A percentile compares a stretch with the other conserved stretches of the same genome.
Evolutionary conservation across 192 early-diverging fungal species (phyloP).

Genomic region (Dispira parvispora): DNA sequence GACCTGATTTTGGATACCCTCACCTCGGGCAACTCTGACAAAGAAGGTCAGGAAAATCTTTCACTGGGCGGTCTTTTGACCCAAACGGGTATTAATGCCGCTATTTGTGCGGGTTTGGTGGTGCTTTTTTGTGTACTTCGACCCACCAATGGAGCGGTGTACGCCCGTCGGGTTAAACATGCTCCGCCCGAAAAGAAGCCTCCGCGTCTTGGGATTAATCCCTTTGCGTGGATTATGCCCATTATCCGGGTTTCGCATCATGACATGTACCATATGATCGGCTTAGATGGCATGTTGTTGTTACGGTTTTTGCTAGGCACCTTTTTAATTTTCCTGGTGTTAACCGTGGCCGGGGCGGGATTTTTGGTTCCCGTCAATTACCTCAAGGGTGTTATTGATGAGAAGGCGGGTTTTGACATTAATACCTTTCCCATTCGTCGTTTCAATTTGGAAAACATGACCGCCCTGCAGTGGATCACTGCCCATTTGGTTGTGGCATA

Average conservation of each 20-base stretch:
- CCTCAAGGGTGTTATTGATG: slow-evolving; percentile 32
- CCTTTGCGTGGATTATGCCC: slow-evolving; percentile 45
- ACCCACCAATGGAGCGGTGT: slow-evolving; percentile 34
- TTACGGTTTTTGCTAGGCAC: slow-evolving; percentile 45
- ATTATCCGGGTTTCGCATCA: slow-evolving; percentile 39
- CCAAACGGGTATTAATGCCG: slow-evolving; percentile 43
- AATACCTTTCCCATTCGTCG: slow-evolving; percentile 21
- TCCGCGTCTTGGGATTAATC: slow-evolving; percentile 39
- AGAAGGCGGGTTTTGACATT: slow-evolving; percentile 15
- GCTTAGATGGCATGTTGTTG: slow-evolving; percentile 53
- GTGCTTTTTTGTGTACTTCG: slow-evolving; percentile 37
- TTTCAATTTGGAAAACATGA: slow-evolving; percentile 30
- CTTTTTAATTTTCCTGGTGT: slow-evolving; percentile 34
- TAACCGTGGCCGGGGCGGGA: slow-evolving; percentile 38
- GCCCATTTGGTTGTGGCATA: slow-evolving; percentile 41
- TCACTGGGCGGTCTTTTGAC: slow-evolving; percentile 36
- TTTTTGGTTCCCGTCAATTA: slow-evolving; percentile 48
- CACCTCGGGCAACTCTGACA: background rate
- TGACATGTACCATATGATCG: slow-evolving; percentile 41
- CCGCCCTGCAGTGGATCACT: slow-evolving; percentile 36
- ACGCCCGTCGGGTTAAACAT: slow-evolving; percentile 31
- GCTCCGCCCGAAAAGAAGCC: slow-evolving; percentile 29
- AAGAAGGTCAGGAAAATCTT: slow-evolving; percentile 14
- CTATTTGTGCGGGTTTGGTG: slow-evolving; percentile 31
- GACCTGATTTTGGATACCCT: background rate